Evolutionary conservation across 108 stramenopile species (phyloP).

Genomic region (Skeletonema tropicum): DNA sequence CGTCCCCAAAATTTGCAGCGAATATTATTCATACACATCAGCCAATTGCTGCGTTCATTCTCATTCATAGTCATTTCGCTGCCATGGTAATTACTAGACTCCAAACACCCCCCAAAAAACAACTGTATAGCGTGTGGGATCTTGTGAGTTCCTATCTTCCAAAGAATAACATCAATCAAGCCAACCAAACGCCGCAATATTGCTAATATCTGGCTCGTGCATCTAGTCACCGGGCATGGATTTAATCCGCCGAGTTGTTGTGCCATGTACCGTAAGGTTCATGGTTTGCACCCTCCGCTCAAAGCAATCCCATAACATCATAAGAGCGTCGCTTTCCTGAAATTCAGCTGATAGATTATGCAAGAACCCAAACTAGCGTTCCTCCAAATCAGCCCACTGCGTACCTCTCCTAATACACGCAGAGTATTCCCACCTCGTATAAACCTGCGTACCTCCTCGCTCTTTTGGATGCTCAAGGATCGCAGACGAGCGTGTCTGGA

Average conservation of each 20-base stretch:
- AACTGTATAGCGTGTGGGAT: background rate
- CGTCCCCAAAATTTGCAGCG: conserved; percentile 3
- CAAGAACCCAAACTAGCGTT: conserved; percentile 47
- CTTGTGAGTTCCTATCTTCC: conserved; percentile 12
- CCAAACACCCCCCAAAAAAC: conserved; percentile 39
- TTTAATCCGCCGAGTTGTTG: conserved; percentile 45
- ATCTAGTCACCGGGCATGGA: conserved; percentile 30
- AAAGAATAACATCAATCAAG: conserved; percentile 52
- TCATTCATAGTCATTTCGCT: conserved; percentile 43
- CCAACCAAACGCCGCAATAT: conserved; percentile 45
- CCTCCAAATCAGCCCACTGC: conserved; percentile 43
- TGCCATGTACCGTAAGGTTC: conserved; percentile 42
- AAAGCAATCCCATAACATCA: conserved; percentile 50
- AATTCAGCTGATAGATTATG: conserved; percentile 42
- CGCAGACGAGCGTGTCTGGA: conserved; percentile 17
- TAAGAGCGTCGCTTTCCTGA: conserved; percentile 21
- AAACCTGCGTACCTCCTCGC: background rate
- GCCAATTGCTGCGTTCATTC: background rate
- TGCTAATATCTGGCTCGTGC: conserved; percentile 48
- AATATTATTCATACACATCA: conserved; percentile 17
- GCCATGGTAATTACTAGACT: conserved; percentile 43
- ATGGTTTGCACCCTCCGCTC: conserved; percentile 44
- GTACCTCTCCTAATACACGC: conserved; percentile 24
- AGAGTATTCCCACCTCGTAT: conserved; percentile 39
- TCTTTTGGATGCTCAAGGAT: conserved; percentile 26